Conservation (phyloP, 1,284 basidiomycete genomes). For the Heterobasidion occidentale region DNA sequence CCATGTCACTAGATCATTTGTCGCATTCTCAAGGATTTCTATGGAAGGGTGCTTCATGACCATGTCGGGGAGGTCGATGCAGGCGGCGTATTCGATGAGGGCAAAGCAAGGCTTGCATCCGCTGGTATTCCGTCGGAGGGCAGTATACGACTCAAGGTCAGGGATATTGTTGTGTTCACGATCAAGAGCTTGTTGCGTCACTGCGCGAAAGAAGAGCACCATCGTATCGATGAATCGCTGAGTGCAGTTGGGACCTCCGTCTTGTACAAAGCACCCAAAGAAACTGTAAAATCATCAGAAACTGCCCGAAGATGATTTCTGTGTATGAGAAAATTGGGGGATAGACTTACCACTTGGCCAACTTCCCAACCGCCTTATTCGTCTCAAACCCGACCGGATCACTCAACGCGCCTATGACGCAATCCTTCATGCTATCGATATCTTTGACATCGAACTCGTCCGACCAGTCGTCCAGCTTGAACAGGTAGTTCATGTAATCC, state of each 20-base stretch:
- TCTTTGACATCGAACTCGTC: conserved; percentile 26
- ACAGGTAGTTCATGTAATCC: conserved; percentile 32
- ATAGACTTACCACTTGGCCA: conserved; percentile 4
- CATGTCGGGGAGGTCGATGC: conserved; percentile 29
- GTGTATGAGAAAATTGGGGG: neutral
- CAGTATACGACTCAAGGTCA: conserved; percentile 30
- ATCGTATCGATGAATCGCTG: conserved; percentile 29
- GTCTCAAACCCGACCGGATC: conserved; percentile 24
- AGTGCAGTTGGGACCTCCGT: neutral
- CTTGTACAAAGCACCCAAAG: neutral
- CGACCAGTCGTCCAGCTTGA: conserved; percentile 32
- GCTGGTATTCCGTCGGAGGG: conserved; percentile 23
- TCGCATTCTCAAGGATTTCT: conserved; percentile 24
- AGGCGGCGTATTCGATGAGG: conserved; percentile 31
- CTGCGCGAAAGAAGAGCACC: conserved; percentile 29
- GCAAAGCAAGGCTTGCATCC: conserved; percentile 32
- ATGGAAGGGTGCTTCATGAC: conserved; percentile 30
- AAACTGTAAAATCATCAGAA: neutral
- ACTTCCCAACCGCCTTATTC: conserved; percentile 8
- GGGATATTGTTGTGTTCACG: conserved; percentile 23
- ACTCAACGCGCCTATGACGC: conserved; percentile 30
- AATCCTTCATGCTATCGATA: conserved; percentile 22
- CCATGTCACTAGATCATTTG: conserved; percentile 34
- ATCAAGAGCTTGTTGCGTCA: conserved; percentile 25
- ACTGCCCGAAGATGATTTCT: too few species aligned